Percentiles rank a stretch among this genome's conserved stretches.
These are phyloP conservation scores for Diaporthe ampelina DNA, from an alignment of 2,329 filamentous ascomycete species.

Conservation along the genomic window DNA sequence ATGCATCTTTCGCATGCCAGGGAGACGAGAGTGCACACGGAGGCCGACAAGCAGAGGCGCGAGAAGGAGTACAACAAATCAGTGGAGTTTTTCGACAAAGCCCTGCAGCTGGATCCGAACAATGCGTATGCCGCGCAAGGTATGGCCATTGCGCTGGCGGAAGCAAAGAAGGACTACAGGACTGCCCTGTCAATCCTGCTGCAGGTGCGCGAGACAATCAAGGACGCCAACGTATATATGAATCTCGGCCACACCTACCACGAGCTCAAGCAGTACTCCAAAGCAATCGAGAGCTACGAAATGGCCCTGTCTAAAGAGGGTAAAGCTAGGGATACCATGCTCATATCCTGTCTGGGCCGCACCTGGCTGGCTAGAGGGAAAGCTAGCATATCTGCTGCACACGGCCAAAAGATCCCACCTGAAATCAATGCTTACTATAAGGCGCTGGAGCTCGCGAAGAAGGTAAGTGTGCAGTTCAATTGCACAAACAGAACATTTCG, in stretches of 20 bases:
- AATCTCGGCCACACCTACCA: conserved; percentile 95
- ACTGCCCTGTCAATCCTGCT: conserved; percentile 88
- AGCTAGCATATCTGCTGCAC: conserved; percentile 42
- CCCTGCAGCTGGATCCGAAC: conserved; percentile 91
- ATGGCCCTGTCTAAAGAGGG: conserved; percentile 83
- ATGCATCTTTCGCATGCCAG: conserved; percentile 87
- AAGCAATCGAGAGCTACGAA: conserved; percentile 97
- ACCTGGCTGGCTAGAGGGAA: conserved; percentile 89
- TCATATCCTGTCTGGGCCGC: conserved; percentile 87
- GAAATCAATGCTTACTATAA: conserved; percentile 70
- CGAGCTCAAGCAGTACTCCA: conserved; percentile 89
- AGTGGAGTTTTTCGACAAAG: conserved; percentile 99
- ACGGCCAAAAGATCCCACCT: conserved; percentile 55
- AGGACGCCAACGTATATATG: conserved; percentile 88
- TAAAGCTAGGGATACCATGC: conserved; percentile 79
- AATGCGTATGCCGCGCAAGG: conserved; percentile 98
- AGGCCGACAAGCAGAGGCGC: conserved; percentile 91
- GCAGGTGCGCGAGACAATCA: conserved; percentile 90
- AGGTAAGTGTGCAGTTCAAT: conserved; percentile 60
- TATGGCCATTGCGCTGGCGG: conserved; percentile 91
- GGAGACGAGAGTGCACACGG: conserved; percentile 93
- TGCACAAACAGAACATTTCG: conserved; percentile 44
- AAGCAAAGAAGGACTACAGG: conserved; percentile 92
- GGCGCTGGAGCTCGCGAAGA: conserved; percentile 73
- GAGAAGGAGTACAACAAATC: conserved; percentile 89